Base-by-base conservation (phyloP, 805 yeast genomes). In the Saturnispora ahearnii region DNA sequence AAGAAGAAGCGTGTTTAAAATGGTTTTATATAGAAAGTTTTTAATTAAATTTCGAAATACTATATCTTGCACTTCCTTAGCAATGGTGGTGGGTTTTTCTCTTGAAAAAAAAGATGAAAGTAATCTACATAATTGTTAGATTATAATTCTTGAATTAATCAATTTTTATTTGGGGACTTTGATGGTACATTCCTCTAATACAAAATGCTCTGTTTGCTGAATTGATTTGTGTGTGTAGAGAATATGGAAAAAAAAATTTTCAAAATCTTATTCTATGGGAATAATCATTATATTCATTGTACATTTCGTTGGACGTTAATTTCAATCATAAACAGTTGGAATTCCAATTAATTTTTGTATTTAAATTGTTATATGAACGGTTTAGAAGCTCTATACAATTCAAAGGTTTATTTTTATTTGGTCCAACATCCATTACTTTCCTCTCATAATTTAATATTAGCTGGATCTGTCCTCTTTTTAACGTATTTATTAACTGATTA, bases 1-100 rank as follows among this genome's bases (percentile, higher is more conserved):
- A 84, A 85, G 70, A 86, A 91, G 82, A 86, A 81, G 81, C 37
- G 50, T 31, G 42, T 48, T 30, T 48, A 29, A 33, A 26, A 26
- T 26, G 29, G 29, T 26, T 26, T 26, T 26, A 26, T 26, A 26
- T 26, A 26, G 29, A 26, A 26, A 26, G 29, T 26, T 26, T 26
- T 26, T 26, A 26, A 26, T 26, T 26, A 26, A 26, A 26, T 26
- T 26, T 26, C 29, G 29, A 26, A 26, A 6, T 26, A 26, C 29
- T 26, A 26, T 26, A 26, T 26, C 9, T 26, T 26, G 29, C 29
- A 26, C 29, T 26, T 26, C 29, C 29, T 5, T 6, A 26, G 29
- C 3, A 26, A 26, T 26, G 29, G 9, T 6, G 29, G 29, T 5
- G 9, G 9, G 29, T 26, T 26, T 8, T 26, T 26, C 9, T 8